Evolutionary conservation across 1,284 basidiomycete species (phyloP).

Genomic region (Naganishia sp.): DNA sequence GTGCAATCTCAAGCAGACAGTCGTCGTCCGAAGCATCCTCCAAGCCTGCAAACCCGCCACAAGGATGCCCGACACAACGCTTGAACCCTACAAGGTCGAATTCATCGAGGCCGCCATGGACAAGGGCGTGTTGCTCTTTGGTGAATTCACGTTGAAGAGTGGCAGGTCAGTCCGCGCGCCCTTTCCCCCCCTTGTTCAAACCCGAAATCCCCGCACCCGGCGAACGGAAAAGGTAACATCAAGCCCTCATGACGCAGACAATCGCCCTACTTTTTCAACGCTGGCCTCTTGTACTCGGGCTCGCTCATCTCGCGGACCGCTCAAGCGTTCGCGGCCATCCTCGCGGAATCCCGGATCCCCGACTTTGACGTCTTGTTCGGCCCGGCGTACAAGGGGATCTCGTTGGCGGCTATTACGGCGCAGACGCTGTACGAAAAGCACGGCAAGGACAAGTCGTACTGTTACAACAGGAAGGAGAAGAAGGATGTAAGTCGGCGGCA

Average conservation of each 20-base stretch:
- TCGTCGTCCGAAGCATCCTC: not conserved
- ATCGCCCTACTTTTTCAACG: constrained; percentile 98
- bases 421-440: constrained; percentile 72
- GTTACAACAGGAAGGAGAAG: constrained; percentile 92
- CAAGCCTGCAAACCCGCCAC: constrained; percentile 11
- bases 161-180: constrained; percentile 67
- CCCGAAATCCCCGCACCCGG: not conserved
- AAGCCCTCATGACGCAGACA: constrained; percentile 56
- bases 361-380: constrained; percentile 91
- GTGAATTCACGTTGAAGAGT: constrained; percentile 88
- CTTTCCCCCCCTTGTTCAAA: not conserved
- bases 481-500: constrained; percentile 62
- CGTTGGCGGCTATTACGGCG: constrained; percentile 84
- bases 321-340: constrained; percentile 75
- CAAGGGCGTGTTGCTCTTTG: constrained; percentile 70
- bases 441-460: constrained; percentile 71
- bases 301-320: constrained; percentile 77
- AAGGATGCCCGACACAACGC: constrained; percentile 13
- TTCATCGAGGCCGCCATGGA: constrained; percentile 55
- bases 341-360: constrained; percentile 58
- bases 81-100: constrained; percentile 47
- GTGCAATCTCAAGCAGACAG: no score
- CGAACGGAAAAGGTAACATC: not conserved
- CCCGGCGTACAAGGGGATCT: constrained; percentile 97
- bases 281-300: constrained; percentile 81